A percentile compares a stretch with the other conserved stretches of the same genome.
These are phyloP conservation scores for Aureobasidium vineae DNA, from an alignment of 2,329 filamentous ascomycete species.

Conservation along the genomic window DNA sequence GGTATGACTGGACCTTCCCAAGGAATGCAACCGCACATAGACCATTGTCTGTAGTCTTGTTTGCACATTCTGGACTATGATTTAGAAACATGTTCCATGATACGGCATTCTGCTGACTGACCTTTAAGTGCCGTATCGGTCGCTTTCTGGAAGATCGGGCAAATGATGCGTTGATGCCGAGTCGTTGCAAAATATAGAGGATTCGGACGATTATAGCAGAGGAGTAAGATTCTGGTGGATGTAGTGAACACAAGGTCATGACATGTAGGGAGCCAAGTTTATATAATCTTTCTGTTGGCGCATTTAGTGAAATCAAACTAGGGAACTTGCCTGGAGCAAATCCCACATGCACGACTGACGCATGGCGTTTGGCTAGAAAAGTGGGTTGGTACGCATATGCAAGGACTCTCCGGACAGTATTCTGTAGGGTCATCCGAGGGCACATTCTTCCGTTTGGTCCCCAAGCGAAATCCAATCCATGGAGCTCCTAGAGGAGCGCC, in stretches of 20 bases:
- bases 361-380: too few species aligned
- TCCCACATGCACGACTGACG: not conserved
- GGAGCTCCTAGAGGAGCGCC: too few species aligned
- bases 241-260: constrained; percentile 3
- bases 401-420: constrained; percentile 2
- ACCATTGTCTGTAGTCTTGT: constrained; percentile 7
- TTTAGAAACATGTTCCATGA: constrained; percentile 6
- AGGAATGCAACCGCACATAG: not conserved
- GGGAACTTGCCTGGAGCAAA: not conserved
- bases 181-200: not conserved
- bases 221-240: constrained; percentile 4
- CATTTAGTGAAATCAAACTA: constrained; percentile 1
- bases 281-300: not conserved
- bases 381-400: constrained; percentile 1
- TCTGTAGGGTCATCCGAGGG: constrained; percentile 1
- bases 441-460: not conserved
- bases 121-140: constrained; percentile 6
- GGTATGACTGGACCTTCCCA: constrained; percentile 2
- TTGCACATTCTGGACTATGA: constrained; percentile 1
- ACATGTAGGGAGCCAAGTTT: constrained; percentile 4
- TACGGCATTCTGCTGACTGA: constrained; percentile 1
- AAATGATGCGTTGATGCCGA: constrained; percentile 1
- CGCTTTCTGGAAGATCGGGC: constrained; percentile 3
- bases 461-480: too few species aligned
- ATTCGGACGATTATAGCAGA: constrained; percentile 5